Evolutionary conservation across 345 rosid genomes (phyloP).

Genomic region (Eucalyptus decipiens): DNA sequence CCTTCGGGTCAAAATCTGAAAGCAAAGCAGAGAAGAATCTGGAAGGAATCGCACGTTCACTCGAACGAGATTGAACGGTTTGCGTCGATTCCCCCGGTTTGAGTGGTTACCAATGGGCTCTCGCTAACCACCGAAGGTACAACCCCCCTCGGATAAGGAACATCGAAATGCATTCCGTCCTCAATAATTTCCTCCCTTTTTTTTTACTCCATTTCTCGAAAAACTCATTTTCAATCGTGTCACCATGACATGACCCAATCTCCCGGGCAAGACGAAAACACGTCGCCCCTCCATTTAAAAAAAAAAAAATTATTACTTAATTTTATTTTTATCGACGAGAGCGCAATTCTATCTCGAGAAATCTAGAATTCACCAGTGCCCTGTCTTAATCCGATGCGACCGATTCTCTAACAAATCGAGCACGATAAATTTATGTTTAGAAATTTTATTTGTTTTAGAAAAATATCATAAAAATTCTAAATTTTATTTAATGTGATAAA

Average conservation of each 20-base stretch:
- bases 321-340: background rate
- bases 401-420: background rate
- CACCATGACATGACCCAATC: background rate
- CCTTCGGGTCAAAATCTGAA: background rate
- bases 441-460: background rate
- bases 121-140: background rate
- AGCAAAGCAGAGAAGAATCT: background rate
- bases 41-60: background rate
- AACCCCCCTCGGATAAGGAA: background rate
- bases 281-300: too few species aligned
- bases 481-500: too few species aligned
- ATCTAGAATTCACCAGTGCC: background rate
- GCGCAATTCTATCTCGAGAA: background rate
- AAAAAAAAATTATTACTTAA: too few species aligned
- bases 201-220: background rate
- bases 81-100: background rate
- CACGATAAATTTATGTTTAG: background rate
- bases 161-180: background rate
- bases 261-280: background rate
- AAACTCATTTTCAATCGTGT: background rate
- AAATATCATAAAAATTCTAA: too few species aligned
- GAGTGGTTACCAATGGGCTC: background rate
- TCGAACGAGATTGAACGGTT: background rate
- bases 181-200: background rate
- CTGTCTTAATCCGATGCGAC: background rate